Conservation (phyloP, 257 asterid genomes). For the Solanum ossicruentum region DNA sequence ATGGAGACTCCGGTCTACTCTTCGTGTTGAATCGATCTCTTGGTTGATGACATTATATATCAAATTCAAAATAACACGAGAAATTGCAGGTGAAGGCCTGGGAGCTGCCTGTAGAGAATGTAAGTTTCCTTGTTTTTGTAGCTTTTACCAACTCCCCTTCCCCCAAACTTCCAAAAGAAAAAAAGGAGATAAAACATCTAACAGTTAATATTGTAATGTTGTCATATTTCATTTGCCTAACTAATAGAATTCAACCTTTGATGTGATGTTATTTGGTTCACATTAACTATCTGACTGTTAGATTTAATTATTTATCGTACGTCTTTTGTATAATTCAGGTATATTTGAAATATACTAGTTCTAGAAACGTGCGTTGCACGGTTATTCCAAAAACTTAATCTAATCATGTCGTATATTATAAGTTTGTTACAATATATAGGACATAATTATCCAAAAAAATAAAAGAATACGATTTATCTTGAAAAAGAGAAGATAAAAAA, state of each 20-base stretch:
- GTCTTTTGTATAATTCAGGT: not conserved
- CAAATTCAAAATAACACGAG: not conserved
- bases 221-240: not conserved
- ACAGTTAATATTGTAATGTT: not conserved
- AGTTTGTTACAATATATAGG: too few relatives aligned
- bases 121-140: not conserved
- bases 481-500: too few relatives aligned
- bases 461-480: too few relatives aligned
- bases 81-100: not conserved
- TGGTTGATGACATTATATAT: constrained; percentile 18
- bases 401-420: too few relatives aligned
- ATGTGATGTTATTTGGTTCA: not conserved
- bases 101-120: not conserved
- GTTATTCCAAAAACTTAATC: too few relatives aligned
- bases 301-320: not conserved
- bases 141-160: not conserved
- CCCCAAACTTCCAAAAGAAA: not conserved
- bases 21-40: constrained; percentile 59
- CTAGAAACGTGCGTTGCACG: too few relatives aligned
- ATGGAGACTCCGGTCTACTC: constrained; percentile 94
- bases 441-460: too few relatives aligned
- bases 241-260: not conserved
- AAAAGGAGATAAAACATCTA: not conserved
- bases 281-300: not conserved
- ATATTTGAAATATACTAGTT: not conserved